Evolutionary conservation across 2,329 filamentous ascomycete genomes (phyloP).

Genomic region (Lojkania enalia): DNA sequence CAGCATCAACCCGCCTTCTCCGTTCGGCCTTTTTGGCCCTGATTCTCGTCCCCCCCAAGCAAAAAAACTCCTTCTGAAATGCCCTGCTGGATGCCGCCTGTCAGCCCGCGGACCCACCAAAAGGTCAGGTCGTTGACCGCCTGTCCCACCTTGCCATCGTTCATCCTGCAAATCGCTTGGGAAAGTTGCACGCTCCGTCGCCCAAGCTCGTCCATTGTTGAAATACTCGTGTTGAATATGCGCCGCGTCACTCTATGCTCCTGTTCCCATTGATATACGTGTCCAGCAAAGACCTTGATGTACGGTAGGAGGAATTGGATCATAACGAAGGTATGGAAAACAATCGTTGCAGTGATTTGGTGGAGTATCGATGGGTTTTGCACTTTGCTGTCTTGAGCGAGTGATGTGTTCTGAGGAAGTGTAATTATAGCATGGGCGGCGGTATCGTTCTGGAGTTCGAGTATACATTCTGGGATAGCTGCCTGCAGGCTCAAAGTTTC

Average conservation of each 20-base stretch:
- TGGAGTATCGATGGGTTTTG: slow-evolving; percentile 58
- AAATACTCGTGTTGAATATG: slow-evolving; percentile 56
- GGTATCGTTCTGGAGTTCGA: slow-evolving; percentile 15
- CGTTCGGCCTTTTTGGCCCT: neutral
- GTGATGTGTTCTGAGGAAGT: slow-evolving; percentile 11
- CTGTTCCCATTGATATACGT: slow-evolving; percentile 65
- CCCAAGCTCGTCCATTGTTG: slow-evolving; percentile 58
- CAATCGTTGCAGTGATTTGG: slow-evolving; percentile 58
- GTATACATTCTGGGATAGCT: slow-evolving; percentile 51
- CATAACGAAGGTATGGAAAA: slow-evolving; percentile 63
- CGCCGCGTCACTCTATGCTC: slow-evolving; percentile 67
- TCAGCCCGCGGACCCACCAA: slow-evolving; percentile 67
- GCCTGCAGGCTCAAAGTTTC: slow-evolving; percentile 58
- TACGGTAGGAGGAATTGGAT: slow-evolving; percentile 66
- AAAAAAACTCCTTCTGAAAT: slow-evolving; percentile 57
- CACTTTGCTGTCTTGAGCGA: slow-evolving; percentile 9
- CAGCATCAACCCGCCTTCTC: slow-evolving; percentile 13
- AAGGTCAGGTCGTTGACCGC: slow-evolving; percentile 58
- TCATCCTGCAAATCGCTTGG: slow-evolving; percentile 61
- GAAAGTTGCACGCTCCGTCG: slow-evolving; percentile 57
- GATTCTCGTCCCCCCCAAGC: slow-evolving; percentile 39
- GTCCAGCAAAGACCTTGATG: slow-evolving; percentile 56
- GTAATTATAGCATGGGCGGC: slow-evolving; percentile 22
- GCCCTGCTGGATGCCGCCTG: slow-evolving; percentile 69
- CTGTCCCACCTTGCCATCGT: slow-evolving; percentile 67